Conservation (phyloP, 2,329 filamentous ascomycete species). For the Epichloe gansuensis region DNA sequence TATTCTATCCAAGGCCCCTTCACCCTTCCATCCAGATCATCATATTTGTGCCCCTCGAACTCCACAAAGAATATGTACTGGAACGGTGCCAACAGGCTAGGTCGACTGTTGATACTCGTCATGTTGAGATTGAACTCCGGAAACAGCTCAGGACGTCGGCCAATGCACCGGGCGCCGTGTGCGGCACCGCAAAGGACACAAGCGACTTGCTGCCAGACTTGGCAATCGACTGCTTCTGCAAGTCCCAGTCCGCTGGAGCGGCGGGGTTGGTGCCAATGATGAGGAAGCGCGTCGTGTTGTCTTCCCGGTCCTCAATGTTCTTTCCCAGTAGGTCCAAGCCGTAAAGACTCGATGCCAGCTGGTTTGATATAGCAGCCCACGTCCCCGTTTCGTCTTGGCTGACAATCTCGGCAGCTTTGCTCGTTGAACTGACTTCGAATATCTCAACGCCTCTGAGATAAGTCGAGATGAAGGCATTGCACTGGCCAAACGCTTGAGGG, state of each 20-base stretch:
- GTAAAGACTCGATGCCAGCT: slow-evolving; percentile 57
- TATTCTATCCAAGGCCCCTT: slow-evolving; percentile 48
- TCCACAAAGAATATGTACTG: slow-evolving; percentile 95
- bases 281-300: slow-evolving; percentile 73
- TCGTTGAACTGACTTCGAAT: slow-evolving; percentile 77
- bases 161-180: slow-evolving; percentile 67
- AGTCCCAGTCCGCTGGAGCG: slow-evolving; percentile 14
- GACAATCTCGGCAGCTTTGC: slow-evolving; percentile 69
- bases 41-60: slow-evolving; percentile 51
- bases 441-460: slow-evolving; percentile 65
- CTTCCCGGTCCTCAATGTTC: slow-evolving; percentile 59
- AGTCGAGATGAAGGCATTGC: slow-evolving; percentile 57
- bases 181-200: slow-evolving; percentile 72
- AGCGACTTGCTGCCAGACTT: slow-evolving; percentile 50
- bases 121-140: slow-evolving; percentile 62
- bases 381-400: slow-evolving; percentile 43
- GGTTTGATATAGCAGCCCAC: slow-evolving; percentile 68
- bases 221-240: slow-evolving; percentile 15
- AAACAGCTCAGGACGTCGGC: slow-evolving; percentile 74
- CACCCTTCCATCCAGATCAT: slow-evolving; percentile 45
- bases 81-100: slow-evolving; percentile 63
- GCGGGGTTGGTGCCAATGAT: slow-evolving; percentile 37
- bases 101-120: slow-evolving; percentile 81
- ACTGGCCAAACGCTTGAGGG: slow-evolving; percentile 92
- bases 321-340: slow-evolving; percentile 56